These are phyloP conservation scores for Cucurbita argyrosperma DNA, from an alignment of 306 rosid genomes.

Conservation along the genomic window DNA sequence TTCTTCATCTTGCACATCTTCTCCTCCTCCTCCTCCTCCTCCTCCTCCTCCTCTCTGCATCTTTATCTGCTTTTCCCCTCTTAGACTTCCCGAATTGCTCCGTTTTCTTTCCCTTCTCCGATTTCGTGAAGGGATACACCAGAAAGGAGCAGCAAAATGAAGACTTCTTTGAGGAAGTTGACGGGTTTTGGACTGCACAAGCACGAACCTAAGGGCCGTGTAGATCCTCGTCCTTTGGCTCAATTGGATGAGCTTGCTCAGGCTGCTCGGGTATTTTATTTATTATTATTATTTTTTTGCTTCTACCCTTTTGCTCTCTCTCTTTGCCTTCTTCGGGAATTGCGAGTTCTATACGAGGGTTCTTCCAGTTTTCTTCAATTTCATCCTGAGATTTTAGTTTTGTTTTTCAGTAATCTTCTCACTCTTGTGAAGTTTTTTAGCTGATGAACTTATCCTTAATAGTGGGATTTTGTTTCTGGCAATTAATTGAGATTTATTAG, in stretches of 20 bases:
- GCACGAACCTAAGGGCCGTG: constrained; percentile 32
- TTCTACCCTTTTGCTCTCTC: neutral
- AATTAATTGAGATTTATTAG: neutral
- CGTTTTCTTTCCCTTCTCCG: neutral
- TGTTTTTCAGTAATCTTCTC: neutral
- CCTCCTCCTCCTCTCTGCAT: neutral
- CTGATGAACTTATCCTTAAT: neutral
- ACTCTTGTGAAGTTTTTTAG: neutral
- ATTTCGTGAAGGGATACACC: neutral
- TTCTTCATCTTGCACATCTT: neutral
- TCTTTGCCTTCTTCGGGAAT: neutral
- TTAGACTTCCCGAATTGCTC: neutral
- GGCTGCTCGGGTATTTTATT: constrained; percentile 45
- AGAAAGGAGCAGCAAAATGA: constrained; percentile 25
- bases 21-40: neutral
- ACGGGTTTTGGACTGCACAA: constrained; percentile 66
- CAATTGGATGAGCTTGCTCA: constrained; percentile 83
- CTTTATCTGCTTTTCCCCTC: neutral
- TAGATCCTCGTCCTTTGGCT: constrained; percentile 35
- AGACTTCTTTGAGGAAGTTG: constrained; percentile 61
- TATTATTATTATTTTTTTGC: no score
- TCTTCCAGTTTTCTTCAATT: neutral
- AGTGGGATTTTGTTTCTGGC: neutral
- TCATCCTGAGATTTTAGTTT: neutral
- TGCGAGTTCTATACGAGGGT: neutral